phyloP scores from a whole-genome alignment of 75 land plant genomes.

The Pinus albicaulis region DNA sequence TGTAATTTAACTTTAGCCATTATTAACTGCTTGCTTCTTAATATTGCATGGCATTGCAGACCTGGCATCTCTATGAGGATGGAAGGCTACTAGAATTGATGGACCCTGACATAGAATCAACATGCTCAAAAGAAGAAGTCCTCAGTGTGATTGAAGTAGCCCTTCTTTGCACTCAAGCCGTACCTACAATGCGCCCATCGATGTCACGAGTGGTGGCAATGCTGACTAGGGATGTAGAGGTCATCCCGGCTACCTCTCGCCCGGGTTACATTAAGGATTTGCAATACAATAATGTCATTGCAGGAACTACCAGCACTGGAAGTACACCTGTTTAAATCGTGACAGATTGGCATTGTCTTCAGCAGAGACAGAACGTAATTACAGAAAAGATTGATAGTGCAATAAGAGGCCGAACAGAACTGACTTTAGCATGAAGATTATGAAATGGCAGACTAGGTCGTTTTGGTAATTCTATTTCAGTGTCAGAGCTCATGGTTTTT shows the following conservation, averaged over 20 bases:
- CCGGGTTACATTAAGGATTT: conserved; percentile 49
- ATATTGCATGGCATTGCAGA: conserved; percentile 17
- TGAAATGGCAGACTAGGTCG: too few relatives aligned
- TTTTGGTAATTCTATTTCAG: too few relatives aligned
- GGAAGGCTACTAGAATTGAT: conserved; percentile 28
- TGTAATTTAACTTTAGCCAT: neutral
- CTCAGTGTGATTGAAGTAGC: conserved; percentile 35
- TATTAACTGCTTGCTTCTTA: neutral
- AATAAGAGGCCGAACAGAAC: neutral
- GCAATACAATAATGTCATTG: conserved; percentile 8
- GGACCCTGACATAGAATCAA: conserved; percentile 25
- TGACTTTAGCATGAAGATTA: neutral
- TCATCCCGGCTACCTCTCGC: conserved; percentile 16
- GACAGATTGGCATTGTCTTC: neutral
- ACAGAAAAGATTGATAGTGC: neutral
- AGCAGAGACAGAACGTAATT: neutral
- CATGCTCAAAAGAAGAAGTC: conserved; percentile 27
- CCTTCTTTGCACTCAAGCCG: conserved; percentile 60
- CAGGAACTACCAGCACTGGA: neutral
- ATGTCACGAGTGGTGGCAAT: conserved; percentile 62
- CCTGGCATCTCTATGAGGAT: conserved; percentile 55
- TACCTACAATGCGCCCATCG: conserved; percentile 39
- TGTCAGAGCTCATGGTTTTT: too few relatives aligned
- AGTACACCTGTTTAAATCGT: neutral
- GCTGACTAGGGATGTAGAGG: conserved; percentile 47